A percentile compares a stretch with the other conserved stretches of the same genome.
phyloP scores from a whole-genome alignment of 2,329 filamentous ascomycete species.

The Penicillium sp. region DNA sequence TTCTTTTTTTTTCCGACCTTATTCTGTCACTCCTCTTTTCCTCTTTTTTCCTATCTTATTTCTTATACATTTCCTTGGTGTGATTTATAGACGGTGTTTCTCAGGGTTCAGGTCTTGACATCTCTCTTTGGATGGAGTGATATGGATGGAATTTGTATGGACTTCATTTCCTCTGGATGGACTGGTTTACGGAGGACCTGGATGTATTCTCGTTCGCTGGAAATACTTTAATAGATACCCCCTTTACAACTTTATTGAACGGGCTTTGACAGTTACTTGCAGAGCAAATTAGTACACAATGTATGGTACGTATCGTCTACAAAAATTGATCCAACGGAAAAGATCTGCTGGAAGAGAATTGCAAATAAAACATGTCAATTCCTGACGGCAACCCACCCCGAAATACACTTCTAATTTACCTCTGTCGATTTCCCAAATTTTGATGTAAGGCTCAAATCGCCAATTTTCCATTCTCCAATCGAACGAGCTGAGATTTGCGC shows the following conservation, averaged over 20 bases:
- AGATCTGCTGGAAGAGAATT: too few species aligned
- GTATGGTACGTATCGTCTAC: neutral
- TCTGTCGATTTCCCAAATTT: neutral
- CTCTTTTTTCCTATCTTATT: neutral
- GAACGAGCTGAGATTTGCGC: neutral
- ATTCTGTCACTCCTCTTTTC: neutral
- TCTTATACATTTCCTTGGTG: neutral
- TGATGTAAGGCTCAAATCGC: neutral
- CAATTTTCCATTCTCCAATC: too few species aligned
- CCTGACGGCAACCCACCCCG: neutral
- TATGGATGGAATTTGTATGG: neutral
- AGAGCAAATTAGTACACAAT: neutral
- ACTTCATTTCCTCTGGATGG: neutral
- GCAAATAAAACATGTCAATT: too few species aligned
- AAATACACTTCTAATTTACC: neutral
- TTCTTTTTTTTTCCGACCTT: neutral
- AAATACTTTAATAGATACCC: constrained; percentile 15
- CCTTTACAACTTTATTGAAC: neutral
- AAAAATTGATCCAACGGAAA: neutral
- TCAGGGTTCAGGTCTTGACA: neutral
- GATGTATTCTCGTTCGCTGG: constrained; percentile 1
- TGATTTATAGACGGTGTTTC: constrained; percentile 4
- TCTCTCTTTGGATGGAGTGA: neutral
- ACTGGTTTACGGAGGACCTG: neutral
- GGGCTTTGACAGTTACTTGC: neutral